phyloP scores from a whole-genome alignment of 257 asterid species.

The Euphrasia confusa region DNA sequence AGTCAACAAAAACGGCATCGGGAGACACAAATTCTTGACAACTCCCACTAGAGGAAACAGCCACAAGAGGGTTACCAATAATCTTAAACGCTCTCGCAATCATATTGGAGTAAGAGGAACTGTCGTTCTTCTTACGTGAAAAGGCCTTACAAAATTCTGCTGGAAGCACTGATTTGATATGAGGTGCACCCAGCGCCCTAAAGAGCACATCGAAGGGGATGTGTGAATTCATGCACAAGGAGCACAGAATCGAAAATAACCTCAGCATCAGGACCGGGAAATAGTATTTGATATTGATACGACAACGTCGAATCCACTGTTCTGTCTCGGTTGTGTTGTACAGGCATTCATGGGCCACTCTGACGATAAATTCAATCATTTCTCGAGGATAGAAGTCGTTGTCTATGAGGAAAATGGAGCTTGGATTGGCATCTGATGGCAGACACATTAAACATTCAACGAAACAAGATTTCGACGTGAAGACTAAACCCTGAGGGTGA shows the following conservation, averaged over 20 bases:
- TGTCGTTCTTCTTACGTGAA: not conserved
- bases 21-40: slow-evolving; percentile 18
- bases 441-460: slow-evolving; percentile 36
- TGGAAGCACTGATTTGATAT: slow-evolving; percentile 32
- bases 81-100: slow-evolving; percentile 41
- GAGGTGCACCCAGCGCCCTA: slow-evolving; percentile 11
- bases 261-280: slow-evolving; percentile 37
- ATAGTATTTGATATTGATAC: slow-evolving; percentile 19
- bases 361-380: slow-evolving; percentile 12
- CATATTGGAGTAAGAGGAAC: slow-evolving; percentile 1
- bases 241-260: slow-evolving; percentile 38
- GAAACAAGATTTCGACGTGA: slow-evolving; percentile 43
- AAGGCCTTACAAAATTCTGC: slow-evolving; percentile 31
- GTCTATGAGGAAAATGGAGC: slow-evolving; percentile 5
- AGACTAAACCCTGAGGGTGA: slow-evolving; percentile 31
- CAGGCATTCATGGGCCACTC: slow-evolving; percentile 27
- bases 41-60: slow-evolving; percentile 26
- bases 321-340: not conserved
- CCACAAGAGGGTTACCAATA: slow-evolving; percentile 47
- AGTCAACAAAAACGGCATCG: slow-evolving; percentile 35
- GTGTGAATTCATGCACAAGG: slow-evolving; percentile 38
- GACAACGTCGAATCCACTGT: slow-evolving; percentile 35
- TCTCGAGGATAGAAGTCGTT: not conserved
- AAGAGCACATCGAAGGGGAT: slow-evolving; percentile 15
- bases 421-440: slow-evolving; percentile 22